A percentile compares a stretch with the other conserved stretches of the same genome.
phyloP scores from a whole-genome alignment of 2,329 filamentous ascomycete genomes.

The Cercospora sesami region DNA sequence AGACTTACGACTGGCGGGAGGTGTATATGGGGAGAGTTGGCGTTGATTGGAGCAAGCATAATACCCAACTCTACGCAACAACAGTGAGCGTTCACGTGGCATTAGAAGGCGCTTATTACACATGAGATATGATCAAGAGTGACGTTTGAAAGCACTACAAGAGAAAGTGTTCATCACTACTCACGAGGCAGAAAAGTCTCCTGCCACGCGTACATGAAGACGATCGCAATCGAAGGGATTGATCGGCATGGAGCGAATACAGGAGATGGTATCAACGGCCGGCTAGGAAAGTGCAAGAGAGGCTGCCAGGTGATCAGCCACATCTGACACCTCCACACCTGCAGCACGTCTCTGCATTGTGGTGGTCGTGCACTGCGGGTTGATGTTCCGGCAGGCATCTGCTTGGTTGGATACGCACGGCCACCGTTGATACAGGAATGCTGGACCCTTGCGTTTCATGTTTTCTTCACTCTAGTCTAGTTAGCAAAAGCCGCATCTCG shows the following conservation, averaged over 20 bases:
- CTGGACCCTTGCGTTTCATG: not conserved
- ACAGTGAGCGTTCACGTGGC: slow-evolving; percentile 12
- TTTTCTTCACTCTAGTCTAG: not conserved
- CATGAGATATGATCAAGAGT: not conserved
- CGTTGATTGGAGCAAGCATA: slow-evolving; percentile 8
- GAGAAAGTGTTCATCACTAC: not conserved
- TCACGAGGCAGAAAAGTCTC: not conserved
- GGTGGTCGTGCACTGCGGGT: not conserved
- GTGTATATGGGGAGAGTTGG: not conserved
- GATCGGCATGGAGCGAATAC: not conserved
- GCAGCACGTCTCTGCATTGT: not conserved
- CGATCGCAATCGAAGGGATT: not conserved
- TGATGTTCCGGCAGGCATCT: not conserved
- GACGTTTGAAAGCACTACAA: not conserved
- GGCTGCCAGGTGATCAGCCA: not conserved
- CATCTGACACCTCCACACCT: not conserved
- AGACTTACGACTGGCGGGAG: not conserved
- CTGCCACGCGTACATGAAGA: not conserved
- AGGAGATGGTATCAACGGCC: not conserved
- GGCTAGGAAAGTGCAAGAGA: not conserved
- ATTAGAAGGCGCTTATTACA: slow-evolving; percentile 1
- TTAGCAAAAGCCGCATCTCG: not conserved
- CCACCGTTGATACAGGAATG: not conserved
- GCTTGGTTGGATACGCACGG: not conserved
- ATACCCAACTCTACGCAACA: slow-evolving; percentile 12